These are phyloP conservation scores for Basipetospora chlamydospora DNA, from an alignment of 2,329 filamentous ascomycete genomes.

Conservation along the genomic window DNA sequence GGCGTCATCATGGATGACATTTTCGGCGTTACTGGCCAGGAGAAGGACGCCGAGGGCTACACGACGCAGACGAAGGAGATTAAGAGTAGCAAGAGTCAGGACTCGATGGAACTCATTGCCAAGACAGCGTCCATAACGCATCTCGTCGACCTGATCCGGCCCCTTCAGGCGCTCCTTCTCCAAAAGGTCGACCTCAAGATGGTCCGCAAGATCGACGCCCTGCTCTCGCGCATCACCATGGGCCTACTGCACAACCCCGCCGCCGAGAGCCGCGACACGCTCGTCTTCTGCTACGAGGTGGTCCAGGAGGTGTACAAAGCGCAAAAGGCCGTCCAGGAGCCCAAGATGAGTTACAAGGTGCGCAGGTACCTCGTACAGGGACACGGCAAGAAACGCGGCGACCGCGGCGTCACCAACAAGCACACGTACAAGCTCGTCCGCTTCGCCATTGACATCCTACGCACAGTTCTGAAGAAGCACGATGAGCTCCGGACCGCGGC, in stretches of 20 bases:
- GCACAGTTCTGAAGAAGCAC: slow-evolving; percentile 75
- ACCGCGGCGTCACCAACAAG: slow-evolving; percentile 57
- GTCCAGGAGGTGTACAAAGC: slow-evolving; percentile 73
- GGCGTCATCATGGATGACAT: slow-evolving; percentile 93
- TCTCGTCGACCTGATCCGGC: slow-evolving; percentile 61
- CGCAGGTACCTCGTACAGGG: slow-evolving; percentile 70
- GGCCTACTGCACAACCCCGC: slow-evolving; percentile 73
- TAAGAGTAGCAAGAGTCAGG: slow-evolving; percentile 94
- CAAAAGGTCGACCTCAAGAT: slow-evolving; percentile 75
- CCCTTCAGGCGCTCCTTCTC: slow-evolving; percentile 62
- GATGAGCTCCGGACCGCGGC: slow-evolving; percentile 62
- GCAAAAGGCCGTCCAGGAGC: slow-evolving; percentile 33
- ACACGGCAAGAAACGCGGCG: slow-evolving; percentile 58
- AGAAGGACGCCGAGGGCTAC: slow-evolving; percentile 95
- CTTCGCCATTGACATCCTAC: slow-evolving; percentile 77
- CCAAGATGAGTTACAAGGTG: slow-evolving; percentile 46
- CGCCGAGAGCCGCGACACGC: slow-evolving; percentile 62
- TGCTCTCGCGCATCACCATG: slow-evolving; percentile 68
- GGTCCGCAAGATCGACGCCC: slow-evolving; percentile 78
- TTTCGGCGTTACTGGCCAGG: slow-evolving; percentile 80
- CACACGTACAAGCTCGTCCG: slow-evolving; percentile 77
- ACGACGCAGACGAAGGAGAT: slow-evolving; percentile 93
- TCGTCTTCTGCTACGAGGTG: slow-evolving; percentile 93
- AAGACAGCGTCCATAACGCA: slow-evolving; percentile 63
- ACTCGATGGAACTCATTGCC: slow-evolving; percentile 88